Base-by-base conservation (phyloP, 2,329 filamentous ascomycete species). In the Akanthomyces uredinophilus region DNA sequence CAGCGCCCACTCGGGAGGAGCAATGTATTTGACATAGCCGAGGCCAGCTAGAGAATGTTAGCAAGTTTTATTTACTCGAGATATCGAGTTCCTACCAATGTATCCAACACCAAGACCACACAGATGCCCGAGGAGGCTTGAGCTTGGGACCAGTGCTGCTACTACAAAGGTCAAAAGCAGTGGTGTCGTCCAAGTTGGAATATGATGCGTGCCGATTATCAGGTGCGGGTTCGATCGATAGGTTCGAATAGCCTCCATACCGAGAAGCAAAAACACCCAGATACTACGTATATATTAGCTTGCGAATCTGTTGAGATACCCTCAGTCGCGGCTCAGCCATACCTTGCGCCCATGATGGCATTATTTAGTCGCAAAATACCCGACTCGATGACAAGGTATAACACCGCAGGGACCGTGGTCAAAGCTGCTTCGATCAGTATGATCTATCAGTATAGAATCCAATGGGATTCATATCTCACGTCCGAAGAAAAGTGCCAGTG, bases 161-260 rank as follows among this genome's bases (percentile, higher is more conserved):
- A 92, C 85, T 16, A 94, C 81, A 43, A 96, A 76, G 55, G 90
- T 84, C 69, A 92, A 79, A 56, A 91, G 79, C n/a, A 98, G 77
- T 4, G 95, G 94, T 2, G 90, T 91, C 8, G 88, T 90, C 93
- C 94, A 98, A 0, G 93, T 98, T 2, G 95, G 94, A 63, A 99
- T 92, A 67, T 90, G 79, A 58, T 81, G 77, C 8, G 80, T 81
- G 46, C 75, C 81, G 63, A 88, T 78, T 27, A 81, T 84, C 67
- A 97, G 87, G 71, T 89, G 83, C 0, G 95, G 95, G 71, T 96
- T 92, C 37, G 86, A 82, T 68, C 87, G 87, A 75, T 90, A 94
- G 2, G 91, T 93, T 73, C 92, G 91, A 66, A 97, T 89, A 6
- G 92, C 88, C 75, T 98, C 94, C 66, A 89, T 86, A 47, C 87